phyloP scores from a whole-genome alignment of 2,329 filamentous ascomycete species.

The Sporothrix dimorphospora region DNA sequence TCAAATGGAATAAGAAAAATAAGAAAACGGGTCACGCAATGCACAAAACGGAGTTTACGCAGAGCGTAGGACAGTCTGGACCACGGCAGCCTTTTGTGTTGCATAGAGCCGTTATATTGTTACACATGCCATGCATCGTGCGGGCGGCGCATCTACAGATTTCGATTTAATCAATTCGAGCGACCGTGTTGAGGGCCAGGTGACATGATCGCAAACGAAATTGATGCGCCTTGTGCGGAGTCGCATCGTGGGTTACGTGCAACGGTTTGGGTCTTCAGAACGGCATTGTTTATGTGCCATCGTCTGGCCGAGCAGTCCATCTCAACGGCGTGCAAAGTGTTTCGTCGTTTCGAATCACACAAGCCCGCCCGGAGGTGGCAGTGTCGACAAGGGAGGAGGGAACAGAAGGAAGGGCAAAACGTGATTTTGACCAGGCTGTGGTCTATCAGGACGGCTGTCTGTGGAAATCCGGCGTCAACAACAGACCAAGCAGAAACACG shows the following conservation, averaged over 20 bases:
- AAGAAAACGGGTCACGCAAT: background rate
- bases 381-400: conserved; percentile 1
- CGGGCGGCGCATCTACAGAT: conserved; percentile 7
- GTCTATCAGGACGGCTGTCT: background rate
- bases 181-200: background rate
- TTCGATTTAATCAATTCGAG: conserved; percentile 18
- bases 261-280: background rate
- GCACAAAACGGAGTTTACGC: conserved; percentile 7
- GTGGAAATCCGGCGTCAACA: background rate
- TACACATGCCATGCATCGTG: background rate
- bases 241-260: background rate
- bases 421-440: background rate
- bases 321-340: background rate
- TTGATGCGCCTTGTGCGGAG: background rate
- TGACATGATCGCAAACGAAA: background rate
- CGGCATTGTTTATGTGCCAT: background rate
- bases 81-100: conserved; percentile 1
- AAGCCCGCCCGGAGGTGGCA: conserved; percentile 20
- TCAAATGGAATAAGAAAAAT: background rate
- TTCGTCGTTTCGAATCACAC: conserved; percentile 20
- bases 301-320: background rate
- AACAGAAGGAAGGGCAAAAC: background rate
- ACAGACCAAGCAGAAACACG: conserved; percentile 13
- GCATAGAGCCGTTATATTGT: conserved; percentile 25
- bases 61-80: background rate